A percentile compares a stretch with the other conserved stretches of the same genome.
These are phyloP conservation scores for Carex cristatella DNA, from an alignment of 176 grass and related monocot genomes.

Conservation along the genomic window DNA sequence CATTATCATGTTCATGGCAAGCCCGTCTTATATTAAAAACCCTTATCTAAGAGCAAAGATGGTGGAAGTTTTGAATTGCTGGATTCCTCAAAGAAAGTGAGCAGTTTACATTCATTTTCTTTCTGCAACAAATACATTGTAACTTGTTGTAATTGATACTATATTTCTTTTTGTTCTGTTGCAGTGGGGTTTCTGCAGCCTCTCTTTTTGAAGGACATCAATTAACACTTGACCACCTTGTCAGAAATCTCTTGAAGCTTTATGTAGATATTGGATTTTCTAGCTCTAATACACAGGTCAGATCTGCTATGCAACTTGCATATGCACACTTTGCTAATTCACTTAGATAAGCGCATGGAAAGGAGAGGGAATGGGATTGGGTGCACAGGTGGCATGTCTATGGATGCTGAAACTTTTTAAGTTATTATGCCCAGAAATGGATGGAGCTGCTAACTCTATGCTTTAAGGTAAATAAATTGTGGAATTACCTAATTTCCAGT, in stretches of 20 bases:
- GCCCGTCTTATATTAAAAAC: slow-evolving; percentile 86
- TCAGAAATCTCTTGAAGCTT: slow-evolving; percentile 88
- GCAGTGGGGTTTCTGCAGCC: slow-evolving; percentile 60
- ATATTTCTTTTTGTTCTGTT: slow-evolving; percentile 5
- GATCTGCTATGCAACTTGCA: not conserved
- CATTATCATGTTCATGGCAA: slow-evolving; percentile 98
- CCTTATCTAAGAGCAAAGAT: slow-evolving; percentile 97
- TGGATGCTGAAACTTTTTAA: not conserved
- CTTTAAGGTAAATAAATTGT: not conserved
- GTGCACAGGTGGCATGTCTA: not conserved
- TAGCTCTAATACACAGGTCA: slow-evolving; percentile 90
- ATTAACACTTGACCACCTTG: slow-evolving; percentile 77
- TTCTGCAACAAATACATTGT: not conserved
- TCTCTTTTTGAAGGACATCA: slow-evolving; percentile 93
- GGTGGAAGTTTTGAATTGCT: slow-evolving; percentile 98
- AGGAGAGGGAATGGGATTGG: not conserved
- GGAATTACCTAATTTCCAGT: slow-evolving; percentile 24
- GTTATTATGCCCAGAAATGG: not conserved
- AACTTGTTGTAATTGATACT: slow-evolving; percentile 5
- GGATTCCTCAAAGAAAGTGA: slow-evolving; percentile 87
- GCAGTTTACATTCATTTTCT: slow-evolving; percentile 3
- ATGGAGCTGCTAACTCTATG: not conserved
- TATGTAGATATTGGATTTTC: slow-evolving; percentile 99
- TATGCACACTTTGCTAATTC: not conserved
- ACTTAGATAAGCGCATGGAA: not conserved